A percentile compares a stretch with the other conserved stretches of the same genome.
Evolutionary conservation across 2,329 filamentous ascomycete species (phyloP).

Genomic region (Colletotrichum sp.): DNA sequence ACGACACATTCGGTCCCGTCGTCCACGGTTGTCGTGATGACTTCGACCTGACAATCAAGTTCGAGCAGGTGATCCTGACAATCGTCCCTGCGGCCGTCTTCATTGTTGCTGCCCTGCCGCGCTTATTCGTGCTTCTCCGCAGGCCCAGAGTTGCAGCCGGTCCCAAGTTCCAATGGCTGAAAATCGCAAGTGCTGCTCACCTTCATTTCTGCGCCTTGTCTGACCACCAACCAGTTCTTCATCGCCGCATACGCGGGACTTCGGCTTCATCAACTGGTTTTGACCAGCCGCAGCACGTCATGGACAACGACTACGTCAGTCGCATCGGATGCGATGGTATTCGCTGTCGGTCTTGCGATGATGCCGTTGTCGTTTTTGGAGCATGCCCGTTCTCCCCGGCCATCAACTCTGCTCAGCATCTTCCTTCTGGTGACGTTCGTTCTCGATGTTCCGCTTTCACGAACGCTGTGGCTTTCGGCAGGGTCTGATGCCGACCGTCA

Average conservation of each 20-base stretch:
- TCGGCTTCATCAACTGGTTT: background rate
- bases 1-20: slow-evolving; percentile 45
- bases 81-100: slow-evolving; percentile 47
- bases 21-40: slow-evolving; percentile 51
- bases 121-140: slow-evolving; percentile 34
- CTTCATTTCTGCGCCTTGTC: background rate
- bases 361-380: slow-evolving; percentile 33
- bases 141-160: slow-evolving; percentile 39
- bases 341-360: slow-evolving; percentile 30
- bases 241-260: background rate
- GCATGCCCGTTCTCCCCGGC: slow-evolving; percentile 30
- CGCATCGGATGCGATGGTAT: slow-evolving; percentile 30
- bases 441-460: background rate
- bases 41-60: slow-evolving; percentile 56
- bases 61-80: slow-evolving; percentile 52
- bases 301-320: background rate
- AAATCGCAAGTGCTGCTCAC: background rate
- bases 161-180: slow-evolving; percentile 31
- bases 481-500: background rate
- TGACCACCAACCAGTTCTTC: background rate
- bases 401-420: slow-evolving; percentile 11
- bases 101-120: slow-evolving; percentile 35
- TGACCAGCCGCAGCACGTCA: background rate
- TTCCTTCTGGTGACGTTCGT: background rate
- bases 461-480: background rate